A percentile compares a stretch with the other conserved stretches of the same genome.
Evolutionary conservation across 2,329 filamentous ascomycete species (phyloP).

Genomic region (Verticillium albo-atrum): DNA sequence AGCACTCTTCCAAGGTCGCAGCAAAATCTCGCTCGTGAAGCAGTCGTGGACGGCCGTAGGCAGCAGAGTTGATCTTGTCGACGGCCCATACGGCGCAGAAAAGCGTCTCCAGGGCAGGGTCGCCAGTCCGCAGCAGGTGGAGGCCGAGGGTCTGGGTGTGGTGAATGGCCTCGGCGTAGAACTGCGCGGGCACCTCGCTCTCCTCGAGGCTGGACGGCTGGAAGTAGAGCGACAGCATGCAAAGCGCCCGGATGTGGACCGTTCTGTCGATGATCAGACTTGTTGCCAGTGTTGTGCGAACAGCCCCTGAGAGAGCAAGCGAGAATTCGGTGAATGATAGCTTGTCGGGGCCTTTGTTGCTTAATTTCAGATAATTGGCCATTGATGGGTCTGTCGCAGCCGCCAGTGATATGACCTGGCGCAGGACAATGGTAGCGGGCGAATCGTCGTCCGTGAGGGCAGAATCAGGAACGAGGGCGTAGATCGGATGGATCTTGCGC

Average conservation of each 20-base stretch:
- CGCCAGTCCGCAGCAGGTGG: constrained; percentile 38
- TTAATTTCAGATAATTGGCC: constrained; percentile 37
- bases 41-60: constrained; percentile 55
- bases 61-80: constrained; percentile 54
- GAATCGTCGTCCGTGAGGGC: constrained; percentile 23
- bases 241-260: constrained; percentile 48
- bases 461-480: constrained; percentile 43
- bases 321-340: constrained; percentile 44
- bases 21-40: constrained; percentile 59
- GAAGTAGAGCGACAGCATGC: constrained; percentile 54
- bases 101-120: constrained; percentile 39
- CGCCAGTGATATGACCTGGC: constrained; percentile 51
- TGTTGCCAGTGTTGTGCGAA: constrained; percentile 46
- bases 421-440: constrained; percentile 39
- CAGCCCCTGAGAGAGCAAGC: constrained; percentile 40
- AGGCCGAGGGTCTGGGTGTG: constrained; percentile 53
- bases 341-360: constrained; percentile 29
- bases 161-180: constrained; percentile 50
- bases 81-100: constrained; percentile 59
- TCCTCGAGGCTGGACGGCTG: constrained; percentile 50
- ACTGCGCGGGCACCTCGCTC: constrained; percentile 47
- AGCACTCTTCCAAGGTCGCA: constrained; percentile 45
- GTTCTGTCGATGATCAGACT: constrained; percentile 51
- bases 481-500: constrained; percentile 50
- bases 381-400: constrained; percentile 46